Conservation (phyloP, 164 flowering plant species). For the Houttuynia cordata region DNA sequence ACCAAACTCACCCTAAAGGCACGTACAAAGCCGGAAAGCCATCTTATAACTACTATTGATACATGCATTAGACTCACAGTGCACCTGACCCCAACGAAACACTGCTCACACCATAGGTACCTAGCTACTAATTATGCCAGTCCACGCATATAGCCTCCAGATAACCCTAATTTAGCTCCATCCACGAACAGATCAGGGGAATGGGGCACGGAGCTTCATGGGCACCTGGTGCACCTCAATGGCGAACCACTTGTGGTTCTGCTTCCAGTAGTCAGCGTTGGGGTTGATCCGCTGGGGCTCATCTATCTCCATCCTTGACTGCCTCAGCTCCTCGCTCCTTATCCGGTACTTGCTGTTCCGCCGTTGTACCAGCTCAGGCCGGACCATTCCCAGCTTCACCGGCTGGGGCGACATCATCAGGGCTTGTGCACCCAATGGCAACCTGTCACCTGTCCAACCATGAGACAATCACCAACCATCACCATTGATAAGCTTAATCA, state of each 20-base stretch:
- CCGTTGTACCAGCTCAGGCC: conserved; percentile 32
- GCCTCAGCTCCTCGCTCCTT: conserved; percentile 15
- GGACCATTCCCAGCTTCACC: conserved; percentile 35
- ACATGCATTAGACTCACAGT: too few relatives aligned
- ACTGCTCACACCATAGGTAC: too few relatives aligned
- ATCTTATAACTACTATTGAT: too few relatives aligned
- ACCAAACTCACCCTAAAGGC: too few relatives aligned
- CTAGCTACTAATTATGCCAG: too few relatives aligned
- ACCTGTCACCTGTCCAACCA: conserved; percentile 38
- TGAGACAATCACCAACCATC: too few relatives aligned
- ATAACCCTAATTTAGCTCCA: too few relatives aligned
- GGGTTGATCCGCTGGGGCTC: conserved; percentile 28
- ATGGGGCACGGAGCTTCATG: conserved; percentile 43
- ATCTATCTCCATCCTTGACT: conserved; percentile 10
- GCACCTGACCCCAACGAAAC: too few relatives aligned
- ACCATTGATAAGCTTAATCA: too few relatives aligned
- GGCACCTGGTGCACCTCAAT: conserved; percentile 37
- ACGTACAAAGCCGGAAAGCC: too few relatives aligned
- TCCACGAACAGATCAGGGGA: conserved; percentile 20
- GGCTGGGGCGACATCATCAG: conserved; percentile 76
- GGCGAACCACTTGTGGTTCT: conserved; percentile 46
- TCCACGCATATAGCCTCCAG: too few relatives aligned
- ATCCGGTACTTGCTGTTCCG: conserved; percentile 32
- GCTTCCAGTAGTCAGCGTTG: conserved; percentile 62
- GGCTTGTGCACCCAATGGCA: conserved; percentile 69